These are phyloP conservation scores for Tuber aestivum DNA, from an alignment of 495 filamentous ascomycete species.

Conservation along the genomic window DNA sequence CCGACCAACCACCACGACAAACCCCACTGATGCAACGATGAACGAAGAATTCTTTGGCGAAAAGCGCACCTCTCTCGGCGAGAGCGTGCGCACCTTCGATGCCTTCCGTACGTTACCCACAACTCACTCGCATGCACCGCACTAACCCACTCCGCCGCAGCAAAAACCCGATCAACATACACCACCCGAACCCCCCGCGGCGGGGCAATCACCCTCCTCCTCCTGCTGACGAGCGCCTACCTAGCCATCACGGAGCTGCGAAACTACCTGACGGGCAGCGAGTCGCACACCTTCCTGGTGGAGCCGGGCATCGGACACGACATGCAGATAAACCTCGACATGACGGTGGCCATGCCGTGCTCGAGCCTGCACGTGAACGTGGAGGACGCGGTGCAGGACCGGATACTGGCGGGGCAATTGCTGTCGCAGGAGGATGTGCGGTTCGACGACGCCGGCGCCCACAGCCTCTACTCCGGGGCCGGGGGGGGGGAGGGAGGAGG, in stretches of 20 bases:
- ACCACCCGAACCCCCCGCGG: constrained; percentile 72
- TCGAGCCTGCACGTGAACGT: constrained; percentile 88
- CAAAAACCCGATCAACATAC: constrained; percentile 86
- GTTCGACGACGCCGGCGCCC: constrained; percentile 64
- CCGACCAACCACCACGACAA: constrained; percentile 8
- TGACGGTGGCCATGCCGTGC: constrained; percentile 88
- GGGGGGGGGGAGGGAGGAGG: constrained; percentile 51
- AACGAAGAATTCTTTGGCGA: constrained; percentile 43
- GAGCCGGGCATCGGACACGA: constrained; percentile 84
- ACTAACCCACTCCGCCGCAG: constrained; percentile 47
- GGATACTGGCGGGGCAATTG: constrained; percentile 72
- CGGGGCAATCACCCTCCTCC: constrained; percentile 85
- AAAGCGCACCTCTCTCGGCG: constrained; percentile 32
- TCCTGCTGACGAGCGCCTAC: constrained; percentile 62
- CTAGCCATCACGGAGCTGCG: constrained; percentile 70
- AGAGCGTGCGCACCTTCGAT: constrained; percentile 75
- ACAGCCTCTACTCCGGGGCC: constrained; percentile 57
- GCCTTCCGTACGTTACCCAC: constrained; percentile 73
- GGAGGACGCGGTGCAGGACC: constrained; percentile 88
- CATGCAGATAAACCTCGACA: constrained; percentile 91
- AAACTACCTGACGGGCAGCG: constrained; percentile 75
- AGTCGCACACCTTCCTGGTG: constrained; percentile 84
- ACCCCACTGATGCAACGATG: constrained; percentile 35
- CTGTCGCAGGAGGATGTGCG: constrained; percentile 69
- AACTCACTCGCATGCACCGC: neutral